Evolutionary conservation across 2,329 filamentous ascomycete genomes (phyloP).

Genomic region (Ciborinia camelliae): DNA sequence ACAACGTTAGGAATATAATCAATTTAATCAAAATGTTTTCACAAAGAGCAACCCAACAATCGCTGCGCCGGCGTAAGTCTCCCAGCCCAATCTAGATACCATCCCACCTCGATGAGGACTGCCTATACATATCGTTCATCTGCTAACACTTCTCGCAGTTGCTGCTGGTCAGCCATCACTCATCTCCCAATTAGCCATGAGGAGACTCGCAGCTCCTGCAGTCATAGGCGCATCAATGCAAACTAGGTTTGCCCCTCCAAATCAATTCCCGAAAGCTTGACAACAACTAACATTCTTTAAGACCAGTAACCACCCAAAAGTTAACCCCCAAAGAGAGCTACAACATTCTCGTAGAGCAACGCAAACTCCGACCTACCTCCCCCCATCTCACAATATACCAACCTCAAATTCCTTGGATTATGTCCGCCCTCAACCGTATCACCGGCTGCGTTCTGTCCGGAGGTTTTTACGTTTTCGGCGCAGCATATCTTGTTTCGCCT

Average conservation of each 20-base stretch:
- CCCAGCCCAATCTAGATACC: background rate
- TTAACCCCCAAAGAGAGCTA: slow-evolving; percentile 44
- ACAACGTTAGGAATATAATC: slow-evolving; percentile 16
- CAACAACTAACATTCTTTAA: slow-evolving; percentile 31
- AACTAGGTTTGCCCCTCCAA: slow-evolving; percentile 43
- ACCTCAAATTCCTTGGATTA: slow-evolving; percentile 67
- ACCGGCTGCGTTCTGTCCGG: slow-evolving; percentile 60
- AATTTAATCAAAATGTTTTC: slow-evolving; percentile 42
- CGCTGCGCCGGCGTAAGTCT: slow-evolving; percentile 42
- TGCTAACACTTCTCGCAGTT: slow-evolving; percentile 35
- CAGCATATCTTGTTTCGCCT: slow-evolving; percentile 63
- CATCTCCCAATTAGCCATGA: slow-evolving; percentile 40
- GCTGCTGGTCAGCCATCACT: slow-evolving; percentile 45
- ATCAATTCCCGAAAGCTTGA: background rate
- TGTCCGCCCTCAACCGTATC: slow-evolving; percentile 59
- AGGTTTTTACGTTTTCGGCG: slow-evolving; percentile 63
- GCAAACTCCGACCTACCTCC: slow-evolving; percentile 62
- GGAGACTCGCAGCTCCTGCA: slow-evolving; percentile 41
- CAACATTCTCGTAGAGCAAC: slow-evolving; percentile 64
- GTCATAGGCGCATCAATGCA: slow-evolving; percentile 44
- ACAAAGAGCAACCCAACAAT: slow-evolving; percentile 44
- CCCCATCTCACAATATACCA: slow-evolving; percentile 69
- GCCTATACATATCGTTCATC: slow-evolving; percentile 15
- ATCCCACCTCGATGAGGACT: slow-evolving; percentile 20
- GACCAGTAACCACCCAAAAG: slow-evolving; percentile 47